These are phyloP conservation scores for Monosporascus ibericus DNA, from an alignment of 2,329 filamentous ascomycete genomes.

Conservation along the genomic window DNA sequence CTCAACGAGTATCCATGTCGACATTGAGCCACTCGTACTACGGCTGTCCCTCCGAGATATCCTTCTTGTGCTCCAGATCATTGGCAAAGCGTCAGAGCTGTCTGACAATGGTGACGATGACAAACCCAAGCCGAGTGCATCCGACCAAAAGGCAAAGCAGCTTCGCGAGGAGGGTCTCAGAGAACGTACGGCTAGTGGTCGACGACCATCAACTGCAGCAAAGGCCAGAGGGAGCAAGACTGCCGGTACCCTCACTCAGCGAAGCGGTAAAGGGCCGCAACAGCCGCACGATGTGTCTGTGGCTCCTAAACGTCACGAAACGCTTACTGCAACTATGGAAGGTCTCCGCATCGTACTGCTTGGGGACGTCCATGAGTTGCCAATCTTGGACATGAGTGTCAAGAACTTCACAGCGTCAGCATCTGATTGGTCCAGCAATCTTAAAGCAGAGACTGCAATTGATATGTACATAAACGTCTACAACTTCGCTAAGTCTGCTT, in stretches of 20 bases:
- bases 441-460: conserved; percentile 84
- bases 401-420: conserved; percentile 83
- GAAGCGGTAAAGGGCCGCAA: conserved; percentile 17
- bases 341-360: conserved; percentile 91
- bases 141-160: conserved; percentile 52
- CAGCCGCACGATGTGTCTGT: conserved; percentile 27
- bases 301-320: conserved; percentile 49
- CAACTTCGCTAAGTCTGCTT: conserved; percentile 98
- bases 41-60: conserved; percentile 92
- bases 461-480: conserved; percentile 95
- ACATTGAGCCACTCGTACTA: conserved; percentile 86
- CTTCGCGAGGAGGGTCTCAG: conserved; percentile 44
- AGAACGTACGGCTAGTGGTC: conserved; percentile 51
- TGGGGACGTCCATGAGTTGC: conserved; percentile 90
- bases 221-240: conserved; percentile 35
- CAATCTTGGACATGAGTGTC: conserved; percentile 87
- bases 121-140: conserved; percentile 30
- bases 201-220: conserved; percentile 43
- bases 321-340: conserved; percentile 78
- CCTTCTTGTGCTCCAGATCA: conserved; percentile 84
- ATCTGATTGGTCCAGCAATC: conserved; percentile 81
- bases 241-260: conserved; percentile 23
- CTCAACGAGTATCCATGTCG: conserved; percentile 73
- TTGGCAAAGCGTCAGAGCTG: conserved; percentile 84
- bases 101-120: conserved; percentile 59